A percentile compares a stretch with the other conserved stretches of the same genome.
Conservation (phyloP, 2,329 filamentous ascomycete genomes). For the Sporothrix brunneoviolacea region DNA sequence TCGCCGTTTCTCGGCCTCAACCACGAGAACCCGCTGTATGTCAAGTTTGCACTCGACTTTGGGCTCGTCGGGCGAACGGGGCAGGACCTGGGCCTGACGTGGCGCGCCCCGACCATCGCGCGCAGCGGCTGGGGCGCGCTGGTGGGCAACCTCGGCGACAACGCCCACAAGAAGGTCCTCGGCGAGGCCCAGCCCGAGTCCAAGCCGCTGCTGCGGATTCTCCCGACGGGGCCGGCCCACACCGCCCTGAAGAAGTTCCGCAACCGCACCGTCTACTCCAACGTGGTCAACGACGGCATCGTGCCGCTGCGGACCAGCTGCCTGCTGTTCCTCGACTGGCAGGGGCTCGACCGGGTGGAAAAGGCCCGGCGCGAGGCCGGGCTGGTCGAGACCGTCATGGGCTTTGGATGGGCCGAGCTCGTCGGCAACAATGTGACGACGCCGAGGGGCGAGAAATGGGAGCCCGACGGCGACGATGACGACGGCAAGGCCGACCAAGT, state of each 20-base stretch:
- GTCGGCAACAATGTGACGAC: slow-evolving; percentile 59
- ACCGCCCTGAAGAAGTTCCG: slow-evolving; percentile 79
- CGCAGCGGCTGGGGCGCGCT: slow-evolving; percentile 84
- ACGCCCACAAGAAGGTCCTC: slow-evolving; percentile 49
- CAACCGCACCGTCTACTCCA: slow-evolving; percentile 89
- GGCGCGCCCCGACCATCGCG: slow-evolving; percentile 80
- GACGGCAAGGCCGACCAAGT: slow-evolving; percentile 13
- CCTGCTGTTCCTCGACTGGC: slow-evolving; percentile 94
- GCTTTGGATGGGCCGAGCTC: slow-evolving; percentile 91
- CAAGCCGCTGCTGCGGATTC: slow-evolving; percentile 80
- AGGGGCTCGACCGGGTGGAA: slow-evolving; percentile 84
- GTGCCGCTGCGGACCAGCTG: slow-evolving; percentile 93
- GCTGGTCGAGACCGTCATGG: slow-evolving; percentile 83
- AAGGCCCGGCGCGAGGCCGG: slow-evolving; percentile 91
- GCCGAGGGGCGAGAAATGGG: slow-evolving; percentile 39
- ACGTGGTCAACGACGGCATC: slow-evolving; percentile 96
- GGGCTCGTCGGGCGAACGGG: slow-evolving; percentile 93
- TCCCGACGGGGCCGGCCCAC: slow-evolving; percentile 88
- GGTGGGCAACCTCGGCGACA: slow-evolving; percentile 72
- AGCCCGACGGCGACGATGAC: slow-evolving; percentile 25
- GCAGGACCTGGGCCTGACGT: slow-evolving; percentile 89
- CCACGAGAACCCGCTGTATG: slow-evolving; percentile 95
- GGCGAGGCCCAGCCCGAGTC: slow-evolving; percentile 65
- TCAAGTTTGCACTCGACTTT: slow-evolving; percentile 95
- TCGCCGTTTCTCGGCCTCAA: slow-evolving; percentile 86